Conservation (phyloP, 2,329 filamentous ascomycete genomes). For the Pseudogymnoascus destructans region DNA sequence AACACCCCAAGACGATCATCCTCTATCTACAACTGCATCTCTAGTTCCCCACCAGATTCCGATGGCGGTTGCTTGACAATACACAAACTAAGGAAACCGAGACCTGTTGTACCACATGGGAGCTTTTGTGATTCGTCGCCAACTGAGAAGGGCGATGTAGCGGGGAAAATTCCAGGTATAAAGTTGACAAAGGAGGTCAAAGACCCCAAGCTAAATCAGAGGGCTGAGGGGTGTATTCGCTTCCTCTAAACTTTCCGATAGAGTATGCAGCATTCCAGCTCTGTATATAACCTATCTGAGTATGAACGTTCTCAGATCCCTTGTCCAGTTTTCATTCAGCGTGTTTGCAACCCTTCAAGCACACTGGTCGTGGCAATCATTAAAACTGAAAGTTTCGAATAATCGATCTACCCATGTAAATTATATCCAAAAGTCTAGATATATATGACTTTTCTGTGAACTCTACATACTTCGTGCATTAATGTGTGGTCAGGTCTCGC, state of each 20-base stretch:
- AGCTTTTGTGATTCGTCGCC: background rate
- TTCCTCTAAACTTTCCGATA: background rate
- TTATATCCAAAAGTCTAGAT: background rate
- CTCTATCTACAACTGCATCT: background rate
- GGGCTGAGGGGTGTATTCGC: background rate
- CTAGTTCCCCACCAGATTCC: background rate
- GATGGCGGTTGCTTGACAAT: background rate
- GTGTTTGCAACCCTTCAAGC: background rate
- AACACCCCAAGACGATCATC: conserved; percentile 4
- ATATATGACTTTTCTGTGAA: background rate
- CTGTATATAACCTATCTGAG: background rate
- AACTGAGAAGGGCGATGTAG: background rate
- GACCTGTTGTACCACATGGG: background rate
- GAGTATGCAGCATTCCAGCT: background rate
- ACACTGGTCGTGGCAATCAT: background rate
- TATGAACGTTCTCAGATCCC: background rate
- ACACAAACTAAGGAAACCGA: background rate
- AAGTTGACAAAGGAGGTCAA: background rate
- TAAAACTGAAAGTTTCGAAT: background rate
- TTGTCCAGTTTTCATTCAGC: background rate
- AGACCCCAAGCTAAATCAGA: background rate
- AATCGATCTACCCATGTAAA: background rate
- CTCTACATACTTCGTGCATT: background rate
- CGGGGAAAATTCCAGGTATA: background rate
- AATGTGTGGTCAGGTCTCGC: background rate